Evolutionary conservation across 805 yeast species (phyloP).

Genomic region (Komagataella populi): DNA sequence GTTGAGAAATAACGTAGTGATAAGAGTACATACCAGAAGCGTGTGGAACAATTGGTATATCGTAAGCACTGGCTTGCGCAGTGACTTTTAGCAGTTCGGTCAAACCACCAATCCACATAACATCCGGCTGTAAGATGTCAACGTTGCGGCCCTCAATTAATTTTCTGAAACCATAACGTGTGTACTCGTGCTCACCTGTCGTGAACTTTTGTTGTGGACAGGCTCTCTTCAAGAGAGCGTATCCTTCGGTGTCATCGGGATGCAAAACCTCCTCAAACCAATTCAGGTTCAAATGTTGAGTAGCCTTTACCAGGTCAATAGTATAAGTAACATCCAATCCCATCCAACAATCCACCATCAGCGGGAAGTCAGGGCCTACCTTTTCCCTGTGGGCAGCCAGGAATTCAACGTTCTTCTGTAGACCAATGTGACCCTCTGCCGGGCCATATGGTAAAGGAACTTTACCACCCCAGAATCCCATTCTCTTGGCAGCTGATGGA

Average conservation of each 20-base stretch:
- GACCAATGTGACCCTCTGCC: slow-evolving; percentile 33
- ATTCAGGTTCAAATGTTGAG: slow-evolving; percentile 31
- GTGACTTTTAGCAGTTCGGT: slow-evolving; percentile 32
- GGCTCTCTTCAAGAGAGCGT: slow-evolving; percentile 29
- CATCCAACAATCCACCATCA: slow-evolving; percentile 43
- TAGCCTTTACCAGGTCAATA: slow-evolving; percentile 29
- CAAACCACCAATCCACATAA: slow-evolving; percentile 42
- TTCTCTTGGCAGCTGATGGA: slow-evolving; percentile 30
- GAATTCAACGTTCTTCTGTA: slow-evolving; percentile 30
- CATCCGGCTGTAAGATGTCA: slow-evolving; percentile 36
- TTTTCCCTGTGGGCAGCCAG: slow-evolving; percentile 26
- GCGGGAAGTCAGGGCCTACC: slow-evolving; percentile 38
- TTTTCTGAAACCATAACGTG: slow-evolving; percentile 36
- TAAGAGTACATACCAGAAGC: slow-evolving; percentile 41
- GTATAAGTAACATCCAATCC: slow-evolving; percentile 32
- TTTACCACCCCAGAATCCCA: slow-evolving; percentile 43
- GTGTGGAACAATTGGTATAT: slow-evolving; percentile 38
- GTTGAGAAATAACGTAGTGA: slow-evolving; percentile 34
- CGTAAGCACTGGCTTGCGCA: slow-evolving; percentile 38
- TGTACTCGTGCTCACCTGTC: slow-evolving; percentile 40
- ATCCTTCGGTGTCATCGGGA: slow-evolving; percentile 38
- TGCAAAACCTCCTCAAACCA: slow-evolving; percentile 40
- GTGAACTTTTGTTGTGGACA: slow-evolving; percentile 33
- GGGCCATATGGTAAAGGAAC: slow-evolving; percentile 38
- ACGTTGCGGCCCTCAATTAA: slow-evolving; percentile 33